A percentile compares a stretch with the other conserved stretches of the same genome.
phyloP scores from a whole-genome alignment of 192 early-diverging fungal genomes.

The Mortierella alpina region DNA sequence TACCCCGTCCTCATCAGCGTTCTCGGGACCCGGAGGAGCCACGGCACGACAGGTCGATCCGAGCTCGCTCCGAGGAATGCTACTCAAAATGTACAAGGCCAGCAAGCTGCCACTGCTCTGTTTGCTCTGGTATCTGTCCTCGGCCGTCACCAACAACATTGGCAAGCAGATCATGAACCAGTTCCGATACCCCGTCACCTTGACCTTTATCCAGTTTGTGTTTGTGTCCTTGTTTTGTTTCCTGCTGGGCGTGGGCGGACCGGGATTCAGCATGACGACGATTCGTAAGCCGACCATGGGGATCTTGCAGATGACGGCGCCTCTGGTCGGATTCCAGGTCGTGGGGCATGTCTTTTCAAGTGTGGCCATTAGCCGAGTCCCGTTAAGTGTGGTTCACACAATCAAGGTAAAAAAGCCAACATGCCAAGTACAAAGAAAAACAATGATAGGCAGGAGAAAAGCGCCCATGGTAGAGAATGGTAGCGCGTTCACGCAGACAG shows the following conservation, averaged over 20 bases:
- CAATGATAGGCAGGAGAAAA: neutral
- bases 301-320: slow-evolving; percentile 72
- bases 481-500: neutral
- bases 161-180: slow-evolving; percentile 83
- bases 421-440: neutral
- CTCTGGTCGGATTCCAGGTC: slow-evolving; percentile 84
- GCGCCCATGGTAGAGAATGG: neutral
- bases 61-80: slow-evolving; percentile 14
- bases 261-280: slow-evolving; percentile 53
- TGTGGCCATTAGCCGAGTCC: slow-evolving; percentile 80
- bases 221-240: slow-evolving; percentile 78
- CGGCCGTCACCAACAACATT: slow-evolving; percentile 86
- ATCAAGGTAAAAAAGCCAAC: slow-evolving; percentile 75
- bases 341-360: slow-evolving; percentile 85
- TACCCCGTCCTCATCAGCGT: slow-evolving; percentile 5
- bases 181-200: slow-evolving; percentile 84
- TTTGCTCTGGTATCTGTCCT: slow-evolving; percentile 83
- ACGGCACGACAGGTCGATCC: slow-evolving; percentile 7
- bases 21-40: neutral
- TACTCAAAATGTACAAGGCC: slow-evolving; percentile 53
- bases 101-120: slow-evolving; percentile 73
- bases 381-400: slow-evolving; percentile 88
- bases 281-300: slow-evolving; percentile 65
- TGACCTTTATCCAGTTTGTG: slow-evolving; percentile 87
- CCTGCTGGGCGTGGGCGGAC: slow-evolving; percentile 41